Evolutionary conservation across 106 monocot species (phyloP).

Genomic region (Dendrobium catenatum): DNA sequence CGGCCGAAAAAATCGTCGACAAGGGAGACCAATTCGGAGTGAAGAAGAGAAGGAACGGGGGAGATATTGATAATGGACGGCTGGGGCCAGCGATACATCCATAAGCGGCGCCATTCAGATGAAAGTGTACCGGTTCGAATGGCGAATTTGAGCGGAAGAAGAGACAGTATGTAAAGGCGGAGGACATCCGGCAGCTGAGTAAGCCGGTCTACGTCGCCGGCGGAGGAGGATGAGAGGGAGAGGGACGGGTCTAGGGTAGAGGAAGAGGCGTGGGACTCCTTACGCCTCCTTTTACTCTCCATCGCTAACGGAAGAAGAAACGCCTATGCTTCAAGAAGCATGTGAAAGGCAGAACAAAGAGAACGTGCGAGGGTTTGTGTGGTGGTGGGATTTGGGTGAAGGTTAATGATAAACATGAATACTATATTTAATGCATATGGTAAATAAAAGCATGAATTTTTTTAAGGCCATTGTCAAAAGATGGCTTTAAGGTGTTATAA

Average conservation of each 20-base stretch:
- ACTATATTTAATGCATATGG: not conserved
- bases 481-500: not conserved
- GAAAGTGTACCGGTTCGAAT: slow-evolving; percentile 29
- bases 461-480: not conserved
- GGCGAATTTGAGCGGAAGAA: slow-evolving; percentile 36
- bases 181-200: slow-evolving; percentile 36
- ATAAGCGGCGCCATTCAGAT: slow-evolving; percentile 24
- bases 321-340: not conserved
- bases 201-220: slow-evolving; percentile 16
- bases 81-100: slow-evolving; percentile 19
- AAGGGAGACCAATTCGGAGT: slow-evolving; percentile 8
- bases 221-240: not conserved
- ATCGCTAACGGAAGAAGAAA: not conserved
- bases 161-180: slow-evolving; percentile 32
- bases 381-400: not conserved
- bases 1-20: slow-evolving; percentile 5
- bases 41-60: not conserved
- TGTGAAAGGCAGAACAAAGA: not conserved
- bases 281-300: slow-evolving; percentile 5
- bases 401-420: not conserved
- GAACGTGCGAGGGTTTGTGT: not conserved
- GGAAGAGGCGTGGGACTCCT: slow-evolving; percentile 8
- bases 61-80: slow-evolving; percentile 20
- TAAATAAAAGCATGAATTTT: not conserved
- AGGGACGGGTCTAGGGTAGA: not conserved